Base-by-base conservation (phyloP, 1,284 basidiomycete genomes). In the Boletus holoroseus region DNA sequence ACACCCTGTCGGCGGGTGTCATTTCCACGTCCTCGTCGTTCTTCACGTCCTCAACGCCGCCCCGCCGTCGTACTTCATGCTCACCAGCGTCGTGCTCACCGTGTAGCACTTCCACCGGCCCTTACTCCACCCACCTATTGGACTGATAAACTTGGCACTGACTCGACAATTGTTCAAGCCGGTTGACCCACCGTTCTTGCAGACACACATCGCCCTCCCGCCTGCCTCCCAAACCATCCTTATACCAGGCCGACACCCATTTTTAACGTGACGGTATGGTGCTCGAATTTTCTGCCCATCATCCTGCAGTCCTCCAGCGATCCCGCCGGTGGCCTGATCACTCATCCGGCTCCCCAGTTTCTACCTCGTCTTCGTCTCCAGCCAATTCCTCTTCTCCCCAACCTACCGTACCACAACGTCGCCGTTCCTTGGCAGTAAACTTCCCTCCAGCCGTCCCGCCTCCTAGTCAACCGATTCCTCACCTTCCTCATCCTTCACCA, bases 391-490 rank as follows among this genome's bases (percentile, higher is more conserved):
- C 70, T 50, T 67, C 67, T 51, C 44, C 59, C 47, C 68, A 71
- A 58, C 58, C 58, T 36, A 39, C 67, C 7, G 55, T 65, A 48
- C 52, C 73, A 16, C 74, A 76, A 53, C 77, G 83, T 48, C 79
- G 86, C 54, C 82, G 85, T 58, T 86, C 84, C 22, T 78, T 81
- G 43, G 81, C 77, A 44, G 77, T 78, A n/a, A 74, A 78, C 59
- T 71, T 73, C 28, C 77, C 81, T 43, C 83, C 85, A 12, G 76
- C 81, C 32, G 81, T 71, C 2, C 85, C 85, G n/a, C 85, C 85
- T 31, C 85, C 85, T n/a, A 79, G 72, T 60, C 76, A 79, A 57
- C 86, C 85, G 47, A 86, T 88, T 54, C 85, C 85, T 39, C 81
- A 71, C 59, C 61, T 85, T 39, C 85, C 76, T 56, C 39, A 58